A percentile compares a stretch with the other conserved stretches of the same genome.
These are phyloP conservation scores for Diplogelasinospora grovesii DNA, from an alignment of 495 filamentous ascomycete species.

Conservation along the genomic window DNA sequence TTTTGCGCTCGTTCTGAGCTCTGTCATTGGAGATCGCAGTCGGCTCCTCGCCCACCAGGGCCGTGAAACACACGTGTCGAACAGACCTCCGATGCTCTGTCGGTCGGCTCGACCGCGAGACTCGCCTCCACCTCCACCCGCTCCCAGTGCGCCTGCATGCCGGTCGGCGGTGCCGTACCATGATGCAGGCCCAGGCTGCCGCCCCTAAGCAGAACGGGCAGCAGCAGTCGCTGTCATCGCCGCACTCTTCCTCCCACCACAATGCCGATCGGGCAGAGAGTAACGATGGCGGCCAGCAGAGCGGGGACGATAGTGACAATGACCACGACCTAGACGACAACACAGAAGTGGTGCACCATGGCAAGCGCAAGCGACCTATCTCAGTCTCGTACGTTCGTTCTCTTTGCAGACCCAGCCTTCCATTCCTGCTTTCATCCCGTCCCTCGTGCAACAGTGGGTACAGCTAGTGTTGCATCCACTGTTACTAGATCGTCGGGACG, in stretches of 20 bases:
- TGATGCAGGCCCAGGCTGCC: slow-evolving; percentile 24
- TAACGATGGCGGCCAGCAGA: slow-evolving; percentile 28
- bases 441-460: not conserved
- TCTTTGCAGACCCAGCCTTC: not conserved
- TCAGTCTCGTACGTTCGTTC: slow-evolving; percentile 45
- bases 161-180: slow-evolving; percentile 7
- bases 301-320: slow-evolving; percentile 35
- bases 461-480: no score
- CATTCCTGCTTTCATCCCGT: not conserved
- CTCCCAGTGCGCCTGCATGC: not conserved
- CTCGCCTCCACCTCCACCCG: not conserved
- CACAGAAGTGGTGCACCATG: slow-evolving; percentile 32
- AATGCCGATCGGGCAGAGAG: slow-evolving; percentile 16
- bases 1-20: not conserved
- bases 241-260: slow-evolving; percentile 10
- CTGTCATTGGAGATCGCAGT: not conserved
- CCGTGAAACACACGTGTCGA: not conserved
- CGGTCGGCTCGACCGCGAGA: no score
- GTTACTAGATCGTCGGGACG: no score
- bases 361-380: slow-evolving; percentile 51
- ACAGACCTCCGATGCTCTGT: not conserved
- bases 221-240: slow-evolving; percentile 12
- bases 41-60: not conserved
- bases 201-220: slow-evolving; percentile 15
- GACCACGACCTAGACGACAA: slow-evolving; percentile 35